Base-by-base conservation (phyloP, 179 eudicot species). In the Silene vulgaris region DNA sequence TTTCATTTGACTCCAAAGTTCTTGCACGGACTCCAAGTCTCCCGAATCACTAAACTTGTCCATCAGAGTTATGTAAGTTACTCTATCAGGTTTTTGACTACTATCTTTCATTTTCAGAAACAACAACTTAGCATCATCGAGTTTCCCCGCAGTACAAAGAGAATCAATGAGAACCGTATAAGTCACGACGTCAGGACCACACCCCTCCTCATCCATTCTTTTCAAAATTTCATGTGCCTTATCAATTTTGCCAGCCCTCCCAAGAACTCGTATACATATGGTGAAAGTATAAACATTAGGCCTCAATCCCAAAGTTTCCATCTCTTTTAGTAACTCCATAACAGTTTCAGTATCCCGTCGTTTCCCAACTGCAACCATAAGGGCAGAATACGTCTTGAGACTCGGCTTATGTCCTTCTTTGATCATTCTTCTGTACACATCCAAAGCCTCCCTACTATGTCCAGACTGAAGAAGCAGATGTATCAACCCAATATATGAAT, bases 231-330 rank as follows among this genome's bases (percentile, higher is more conserved):
- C 75, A 77, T 72, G 85, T 1, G 97, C 97, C 75, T 90, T 89
- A 6, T 82, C 82, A 19, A 90, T 85, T 78, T 82, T 90, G 59
- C 97, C 97, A 4, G 92, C 94, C 71, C 89, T 86, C 35, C 96
- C 97, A 35, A 92, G 94, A 66, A 85, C 91, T 81, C 97, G 79
- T 63, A 92, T 92, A 83, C 97, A 92, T 73, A 94, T 94, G 21
- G 95, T 94, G 69, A 87, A 94, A 3, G 97, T 94, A 65, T 94
- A 94, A 28, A 89, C 89, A 85, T 92, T 91, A 17, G 97, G 97
- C 81, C 85, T 85, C 77, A 92, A 80, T 16, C 96, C 96, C 83
- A 92, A 81, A 73, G 79, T 69, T 74, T 88, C 90, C 97, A 92
- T 91, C 79, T 92, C 97, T 68, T 77, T 61, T 70, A 92, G 83